These are phyloP conservation scores for Schwanniomyces sp. DNA, from an alignment of 805 yeast species.

Conservation along the genomic window DNA sequence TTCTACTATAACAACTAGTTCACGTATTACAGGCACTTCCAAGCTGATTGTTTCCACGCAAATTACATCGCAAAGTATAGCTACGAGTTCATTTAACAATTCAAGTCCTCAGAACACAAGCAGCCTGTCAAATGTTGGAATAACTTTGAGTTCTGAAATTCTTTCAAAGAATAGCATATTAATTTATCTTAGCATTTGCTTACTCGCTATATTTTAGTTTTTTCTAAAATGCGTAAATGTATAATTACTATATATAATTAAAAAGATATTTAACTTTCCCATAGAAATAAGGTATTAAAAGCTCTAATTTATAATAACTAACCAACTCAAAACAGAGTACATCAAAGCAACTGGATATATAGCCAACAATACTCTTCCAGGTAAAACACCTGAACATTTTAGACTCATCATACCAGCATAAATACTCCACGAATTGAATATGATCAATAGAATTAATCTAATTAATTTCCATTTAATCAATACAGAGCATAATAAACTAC, in stretches of 20 bases:
- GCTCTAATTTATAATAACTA: conserved; percentile 55
- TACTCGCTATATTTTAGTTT: neutral
- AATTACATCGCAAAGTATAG: neutral
- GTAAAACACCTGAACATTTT: conserved; percentile 63
- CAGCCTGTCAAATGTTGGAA: neutral
- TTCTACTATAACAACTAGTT: neutral
- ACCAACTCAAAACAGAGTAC: conserved; percentile 64
- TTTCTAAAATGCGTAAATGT: neutral
- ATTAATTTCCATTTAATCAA: conserved; percentile 48
- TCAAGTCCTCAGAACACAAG: neutral
- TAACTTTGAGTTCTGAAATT: neutral
- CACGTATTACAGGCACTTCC: neutral
- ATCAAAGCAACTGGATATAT: conserved; percentile 65
- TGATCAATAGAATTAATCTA: conserved; percentile 45
- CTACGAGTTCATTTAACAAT: neutral
- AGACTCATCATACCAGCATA: conserved; percentile 63
- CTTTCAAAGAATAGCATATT: neutral
- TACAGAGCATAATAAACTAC: conserved; percentile 48
- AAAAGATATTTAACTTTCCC: neutral
- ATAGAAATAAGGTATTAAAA: neutral
- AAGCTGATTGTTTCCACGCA: neutral
- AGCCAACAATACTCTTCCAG: conserved; percentile 61
- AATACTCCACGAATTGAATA: conserved; percentile 60
- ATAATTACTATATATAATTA: neutral
- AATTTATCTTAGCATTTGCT: neutral